Conservation (phyloP, 164 flowering plant genomes). For the Echeveria elegans region DNA sequence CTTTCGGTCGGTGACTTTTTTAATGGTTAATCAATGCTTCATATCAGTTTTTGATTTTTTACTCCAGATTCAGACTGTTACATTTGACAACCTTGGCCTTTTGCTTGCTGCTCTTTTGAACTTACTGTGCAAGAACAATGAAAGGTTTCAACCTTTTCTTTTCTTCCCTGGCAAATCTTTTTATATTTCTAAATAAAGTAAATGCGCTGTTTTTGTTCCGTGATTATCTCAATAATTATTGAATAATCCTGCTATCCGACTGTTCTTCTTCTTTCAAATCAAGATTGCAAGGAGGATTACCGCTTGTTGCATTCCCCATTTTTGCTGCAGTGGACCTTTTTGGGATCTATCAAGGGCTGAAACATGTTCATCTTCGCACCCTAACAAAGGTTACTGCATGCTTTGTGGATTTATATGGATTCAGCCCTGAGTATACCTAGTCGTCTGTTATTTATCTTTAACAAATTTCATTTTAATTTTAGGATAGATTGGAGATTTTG, state of each 20-base stretch:
- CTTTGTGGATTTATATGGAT: not conserved
- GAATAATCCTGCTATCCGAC: no score
- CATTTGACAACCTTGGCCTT: conserved; percentile 88
- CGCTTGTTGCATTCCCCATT: conserved; percentile 70
- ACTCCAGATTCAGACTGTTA: conserved; percentile 84
- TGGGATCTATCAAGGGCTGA: conserved; percentile 78
- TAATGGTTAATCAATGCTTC: not conserved
- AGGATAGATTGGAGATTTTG: conserved; percentile 83
- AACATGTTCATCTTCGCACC: conserved; percentile 86
- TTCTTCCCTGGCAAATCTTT: no score
- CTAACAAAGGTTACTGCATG: conserved; percentile 61
- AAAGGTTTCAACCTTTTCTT: conserved; percentile 31
- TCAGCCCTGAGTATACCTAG: not conserved
- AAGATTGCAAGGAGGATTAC: conserved; percentile 62
- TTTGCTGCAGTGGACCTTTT: conserved; percentile 73
- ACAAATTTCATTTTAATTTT: conserved; percentile 3
- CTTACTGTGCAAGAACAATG: conserved; percentile 46
- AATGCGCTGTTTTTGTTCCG: no score
- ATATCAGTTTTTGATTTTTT: conserved; percentile 16
- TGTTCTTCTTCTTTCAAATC: conserved; percentile 10
- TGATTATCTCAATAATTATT: no score
- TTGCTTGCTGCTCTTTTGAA: conserved; percentile 74
- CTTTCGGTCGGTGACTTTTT: no score
- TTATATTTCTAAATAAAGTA: no score
- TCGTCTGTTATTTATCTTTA: not conserved